Percentiles rank a stretch among this genome's conserved stretches.
Evolutionary conservation across 2,329 filamentous ascomycete genomes (phyloP).

Genomic region (Aspergillus versicolor): DNA sequence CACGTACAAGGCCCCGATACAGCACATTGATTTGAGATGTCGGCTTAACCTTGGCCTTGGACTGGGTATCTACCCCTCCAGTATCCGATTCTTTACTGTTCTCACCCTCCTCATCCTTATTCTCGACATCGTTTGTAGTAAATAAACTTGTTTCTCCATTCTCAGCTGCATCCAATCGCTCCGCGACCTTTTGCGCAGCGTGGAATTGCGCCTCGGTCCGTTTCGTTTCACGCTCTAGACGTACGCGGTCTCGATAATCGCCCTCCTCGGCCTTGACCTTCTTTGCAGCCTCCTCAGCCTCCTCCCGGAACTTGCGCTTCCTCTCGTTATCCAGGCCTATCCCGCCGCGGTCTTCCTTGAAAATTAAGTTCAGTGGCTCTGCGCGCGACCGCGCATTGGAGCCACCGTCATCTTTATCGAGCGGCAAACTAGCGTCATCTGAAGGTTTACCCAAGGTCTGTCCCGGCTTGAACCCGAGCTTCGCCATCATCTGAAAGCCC

Average conservation of each 20-base stretch:
- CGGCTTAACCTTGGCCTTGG: conserved; percentile 42
- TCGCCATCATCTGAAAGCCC: conserved; percentile 93
- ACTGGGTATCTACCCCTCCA: conserved; percentile 7
- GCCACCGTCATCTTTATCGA: conserved; percentile 5
- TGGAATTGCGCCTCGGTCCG: conserved; percentile 68
- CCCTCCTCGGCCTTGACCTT: conserved; percentile 63
- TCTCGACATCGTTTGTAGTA: conserved; percentile 2
- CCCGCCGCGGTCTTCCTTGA: conserved; percentile 78
- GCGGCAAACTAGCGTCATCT: not conserved
- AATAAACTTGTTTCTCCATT: conserved; percentile 18
- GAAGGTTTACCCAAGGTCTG: conserved; percentile 66
- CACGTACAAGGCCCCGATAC: conserved; percentile 72
- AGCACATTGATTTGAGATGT: conserved; percentile 72
- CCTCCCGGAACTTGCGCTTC: conserved; percentile 72
- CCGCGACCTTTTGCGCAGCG: conserved; percentile 79
- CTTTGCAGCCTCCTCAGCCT: conserved; percentile 59
- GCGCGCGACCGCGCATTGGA: conserved; percentile 44
- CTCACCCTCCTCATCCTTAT: conserved; percentile 14
- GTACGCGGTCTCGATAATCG: conserved; percentile 71
- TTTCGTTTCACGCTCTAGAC: conserved; percentile 67
- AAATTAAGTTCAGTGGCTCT: conserved; percentile 72
- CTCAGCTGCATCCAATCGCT: conserved; percentile 67
- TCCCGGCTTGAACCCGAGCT: conserved; percentile 83
- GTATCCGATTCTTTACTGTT: conserved; percentile 1
- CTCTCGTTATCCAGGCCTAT: conserved; percentile 81